Evolutionary conservation across 2,329 filamentous ascomycete species (phyloP).

Genomic region (Cyclaneusma minus): DNA sequence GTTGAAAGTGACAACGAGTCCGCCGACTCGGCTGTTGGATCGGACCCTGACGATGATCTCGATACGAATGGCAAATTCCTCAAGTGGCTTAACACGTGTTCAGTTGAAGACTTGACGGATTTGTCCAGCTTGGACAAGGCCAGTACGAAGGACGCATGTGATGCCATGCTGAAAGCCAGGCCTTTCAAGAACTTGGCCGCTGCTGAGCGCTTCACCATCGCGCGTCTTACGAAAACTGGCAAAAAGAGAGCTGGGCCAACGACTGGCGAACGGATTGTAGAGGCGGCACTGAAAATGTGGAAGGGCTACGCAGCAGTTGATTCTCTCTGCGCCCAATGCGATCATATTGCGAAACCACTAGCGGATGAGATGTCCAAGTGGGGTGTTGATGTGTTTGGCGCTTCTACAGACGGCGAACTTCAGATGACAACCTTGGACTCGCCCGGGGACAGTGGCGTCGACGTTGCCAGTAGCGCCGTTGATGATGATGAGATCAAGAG

Average conservation of each 20-base stretch:
- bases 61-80: constrained; percentile 43
- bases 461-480: constrained; percentile 29
- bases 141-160: constrained; percentile 54
- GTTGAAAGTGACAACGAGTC: constrained; percentile 14
- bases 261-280: constrained; percentile 51
- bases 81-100: constrained; percentile 70
- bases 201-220: constrained; percentile 47
- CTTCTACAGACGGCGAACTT: constrained; percentile 42
- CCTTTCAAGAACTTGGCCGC: constrained; percentile 56
- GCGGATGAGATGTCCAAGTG: constrained; percentile 49
- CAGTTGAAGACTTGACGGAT: constrained; percentile 61
- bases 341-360: constrained; percentile 53
- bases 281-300: constrained; percentile 58
- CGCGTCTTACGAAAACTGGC: constrained; percentile 28
- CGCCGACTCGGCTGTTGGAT: constrained; percentile 14
- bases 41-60: constrained; percentile 22
- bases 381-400: constrained; percentile 50
- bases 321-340: constrained; percentile 62
- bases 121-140: constrained; percentile 65
- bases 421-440: constrained; percentile 36
- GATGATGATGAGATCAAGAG: constrained; percentile 24
- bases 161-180: constrained; percentile 53
- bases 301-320: constrained; percentile 72
- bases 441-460: constrained; percentile 11
- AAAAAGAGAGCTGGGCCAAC: constrained; percentile 30